Conservation (phyloP, 2,329 filamentous ascomycete genomes). For the Pestalotiopsis sp. region DNA sequence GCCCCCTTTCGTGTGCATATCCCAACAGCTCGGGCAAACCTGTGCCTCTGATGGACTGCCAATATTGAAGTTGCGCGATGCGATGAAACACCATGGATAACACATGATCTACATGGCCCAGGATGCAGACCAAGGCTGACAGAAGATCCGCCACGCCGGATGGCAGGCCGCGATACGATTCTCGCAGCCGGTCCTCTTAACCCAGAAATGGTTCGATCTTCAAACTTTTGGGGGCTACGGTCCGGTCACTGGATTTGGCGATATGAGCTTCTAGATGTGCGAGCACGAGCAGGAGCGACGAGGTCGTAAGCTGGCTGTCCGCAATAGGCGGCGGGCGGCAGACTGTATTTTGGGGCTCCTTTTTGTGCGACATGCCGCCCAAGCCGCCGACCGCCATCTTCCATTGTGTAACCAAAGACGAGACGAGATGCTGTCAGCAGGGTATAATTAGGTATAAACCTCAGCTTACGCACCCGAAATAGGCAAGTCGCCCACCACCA, state of each 20-base stretch:
- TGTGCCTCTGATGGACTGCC: background rate
- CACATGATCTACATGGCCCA: background rate
- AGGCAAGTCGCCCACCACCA: background rate
- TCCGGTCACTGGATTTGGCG: too few species aligned
- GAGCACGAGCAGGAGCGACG: background rate
- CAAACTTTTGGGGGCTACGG: too few species aligned
- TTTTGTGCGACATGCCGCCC: background rate
- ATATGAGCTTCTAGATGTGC: too few species aligned
- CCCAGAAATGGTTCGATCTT: too few species aligned
- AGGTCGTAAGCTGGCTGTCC: background rate
- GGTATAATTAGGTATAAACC: background rate
- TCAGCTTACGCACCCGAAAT: background rate
- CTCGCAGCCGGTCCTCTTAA: too few species aligned
- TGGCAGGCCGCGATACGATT: background rate
- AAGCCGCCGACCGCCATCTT: background rate
- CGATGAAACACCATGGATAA: background rate
- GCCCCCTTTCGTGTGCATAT: background rate
- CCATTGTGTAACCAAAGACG: background rate
- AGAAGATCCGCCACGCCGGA: background rate
- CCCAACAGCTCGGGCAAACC: background rate
- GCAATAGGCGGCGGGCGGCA: background rate
- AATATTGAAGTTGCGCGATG: background rate
- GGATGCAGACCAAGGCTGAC: background rate
- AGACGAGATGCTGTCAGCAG: background rate
- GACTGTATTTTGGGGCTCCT: background rate